Conservation (phyloP, 1,284 basidiomycete species). For the Hymenochaete sp. region DNA sequence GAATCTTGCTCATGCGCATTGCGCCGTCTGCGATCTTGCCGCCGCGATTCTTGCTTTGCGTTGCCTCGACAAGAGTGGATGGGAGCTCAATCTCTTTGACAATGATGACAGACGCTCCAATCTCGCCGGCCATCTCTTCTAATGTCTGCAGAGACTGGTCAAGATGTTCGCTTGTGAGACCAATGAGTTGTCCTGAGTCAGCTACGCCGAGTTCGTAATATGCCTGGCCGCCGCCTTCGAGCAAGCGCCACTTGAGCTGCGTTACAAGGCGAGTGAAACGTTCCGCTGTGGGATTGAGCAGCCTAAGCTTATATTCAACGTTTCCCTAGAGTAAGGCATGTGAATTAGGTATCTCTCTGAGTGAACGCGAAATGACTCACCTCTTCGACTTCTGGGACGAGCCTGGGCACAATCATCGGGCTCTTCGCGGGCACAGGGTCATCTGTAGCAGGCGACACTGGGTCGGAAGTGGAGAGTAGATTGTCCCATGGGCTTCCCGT, state of each 20-base stretch:
- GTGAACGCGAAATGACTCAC: slow-evolving; percentile 24
- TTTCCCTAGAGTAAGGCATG: slow-evolving; percentile 44
- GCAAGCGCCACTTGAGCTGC: slow-evolving; percentile 89
- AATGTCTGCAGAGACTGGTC: slow-evolving; percentile 76
- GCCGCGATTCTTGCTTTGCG: background rate
- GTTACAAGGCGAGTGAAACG: slow-evolving; percentile 79
- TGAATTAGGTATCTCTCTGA: background rate
- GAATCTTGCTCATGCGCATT: slow-evolving; percentile 16
- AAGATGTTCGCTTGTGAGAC: slow-evolving; percentile 67
- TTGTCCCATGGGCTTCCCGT: slow-evolving; percentile 75
- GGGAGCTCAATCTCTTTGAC: slow-evolving; percentile 80
- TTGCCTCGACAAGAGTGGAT: slow-evolving; percentile 17
- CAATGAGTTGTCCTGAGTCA: slow-evolving; percentile 81
- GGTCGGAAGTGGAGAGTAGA: slow-evolving; percentile 48
- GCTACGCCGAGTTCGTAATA: slow-evolving; percentile 89
- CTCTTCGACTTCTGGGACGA: slow-evolving; percentile 67
- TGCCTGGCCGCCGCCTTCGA: slow-evolving; percentile 85
- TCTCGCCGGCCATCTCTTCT: slow-evolving; percentile 86
- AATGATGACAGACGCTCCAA: slow-evolving; percentile 82
- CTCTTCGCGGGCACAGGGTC: slow-evolving; percentile 15
- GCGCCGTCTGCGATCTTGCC: slow-evolving; percentile 16
- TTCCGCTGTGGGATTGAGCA: slow-evolving; percentile 58
- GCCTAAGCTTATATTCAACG: slow-evolving; percentile 81
- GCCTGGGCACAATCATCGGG: slow-evolving; percentile 37
- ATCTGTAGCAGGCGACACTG: slow-evolving; percentile 25